Evolutionary conservation across 768 basidiomycete genomes (phyloP).

Genomic region (Tephrocybe sp.): DNA sequence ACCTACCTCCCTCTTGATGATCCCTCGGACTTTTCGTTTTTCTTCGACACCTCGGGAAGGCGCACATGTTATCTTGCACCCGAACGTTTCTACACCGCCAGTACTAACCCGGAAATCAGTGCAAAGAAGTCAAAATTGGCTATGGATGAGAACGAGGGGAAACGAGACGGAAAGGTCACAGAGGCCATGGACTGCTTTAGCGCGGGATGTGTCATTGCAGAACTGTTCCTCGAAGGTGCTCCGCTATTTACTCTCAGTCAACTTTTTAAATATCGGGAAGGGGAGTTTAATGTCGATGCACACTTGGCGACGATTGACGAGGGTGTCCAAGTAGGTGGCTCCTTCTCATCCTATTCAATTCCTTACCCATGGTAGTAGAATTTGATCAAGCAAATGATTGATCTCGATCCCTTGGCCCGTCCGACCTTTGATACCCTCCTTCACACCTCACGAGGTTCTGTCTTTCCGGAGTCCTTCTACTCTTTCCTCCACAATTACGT

Average conservation of each 20-base stretch:
- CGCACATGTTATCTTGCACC: slow-evolving; percentile 96
- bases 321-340: slow-evolving; percentile 69
- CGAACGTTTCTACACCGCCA: slow-evolving; percentile 87
- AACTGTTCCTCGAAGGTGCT: slow-evolving; percentile 93
- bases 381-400: slow-evolving; percentile 89
- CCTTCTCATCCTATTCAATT: neutral
- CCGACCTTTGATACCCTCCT: slow-evolving; percentile 83
- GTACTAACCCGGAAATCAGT: slow-evolving; percentile 65
- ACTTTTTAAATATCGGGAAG: slow-evolving; percentile 90
- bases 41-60: slow-evolving; percentile 92
- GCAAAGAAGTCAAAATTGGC: slow-evolving; percentile 61
- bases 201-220: slow-evolving; percentile 91
- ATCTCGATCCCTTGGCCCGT: slow-evolving; percentile 71
- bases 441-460: slow-evolving; percentile 68
- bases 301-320: slow-evolving; percentile 73
- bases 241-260: slow-evolving; percentile 93
- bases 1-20: slow-evolving; percentile 95
- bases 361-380: slow-evolving; percentile 49
- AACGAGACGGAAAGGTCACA: slow-evolving; percentile 80
- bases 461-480: slow-evolving; percentile 94
- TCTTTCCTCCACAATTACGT: slow-evolving; percentile 92
- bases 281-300: slow-evolving; percentile 74
- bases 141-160: slow-evolving; percentile 57
- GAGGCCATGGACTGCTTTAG: slow-evolving; percentile 99
- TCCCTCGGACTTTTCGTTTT: slow-evolving; percentile 97